phyloP scores from a whole-genome alignment of 2,329 filamentous ascomycete species.

The Penicillium griseofulvum region DNA sequence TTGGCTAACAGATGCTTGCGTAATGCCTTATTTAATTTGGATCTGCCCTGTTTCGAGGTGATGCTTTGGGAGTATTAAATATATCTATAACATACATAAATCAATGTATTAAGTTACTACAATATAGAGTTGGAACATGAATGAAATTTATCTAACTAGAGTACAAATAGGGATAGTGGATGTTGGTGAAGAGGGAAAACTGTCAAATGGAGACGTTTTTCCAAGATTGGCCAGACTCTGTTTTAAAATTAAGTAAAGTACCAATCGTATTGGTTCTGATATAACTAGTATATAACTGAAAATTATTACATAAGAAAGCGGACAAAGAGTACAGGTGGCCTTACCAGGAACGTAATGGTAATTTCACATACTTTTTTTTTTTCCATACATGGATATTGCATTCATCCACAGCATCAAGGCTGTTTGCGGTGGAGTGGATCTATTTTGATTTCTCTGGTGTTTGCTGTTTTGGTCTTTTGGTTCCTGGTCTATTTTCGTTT shows the following conservation, averaged over 20 bases:
- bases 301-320: not conserved
- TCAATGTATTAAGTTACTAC: not conserved
- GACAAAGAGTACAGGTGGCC: constrained; percentile 9
- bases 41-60: constrained; percentile 26
- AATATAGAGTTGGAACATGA: not conserved
- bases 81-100: not conserved
- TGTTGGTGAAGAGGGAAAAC: too few relatives aligned
- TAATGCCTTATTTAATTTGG: constrained; percentile 38
- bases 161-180: too few relatives aligned
- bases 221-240: not conserved
- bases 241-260: not conserved
- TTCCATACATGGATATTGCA: not conserved
- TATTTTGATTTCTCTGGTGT: not conserved
- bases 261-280: not conserved
- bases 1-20: constrained; percentile 36
- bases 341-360: not conserved
- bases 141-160: not conserved
- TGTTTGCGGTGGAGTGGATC: constrained; percentile 5
- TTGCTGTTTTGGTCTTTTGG: not conserved
- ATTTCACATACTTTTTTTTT: not conserved
- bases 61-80: not conserved
- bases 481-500: not conserved
- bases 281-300: not conserved
- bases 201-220: too few relatives aligned
- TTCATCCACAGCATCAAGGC: not conserved